A percentile compares a stretch with the other conserved stretches of the same genome.
Conservation (phyloP, 1,284 basidiomycete species). For the Chalciporus sp. region DNA sequence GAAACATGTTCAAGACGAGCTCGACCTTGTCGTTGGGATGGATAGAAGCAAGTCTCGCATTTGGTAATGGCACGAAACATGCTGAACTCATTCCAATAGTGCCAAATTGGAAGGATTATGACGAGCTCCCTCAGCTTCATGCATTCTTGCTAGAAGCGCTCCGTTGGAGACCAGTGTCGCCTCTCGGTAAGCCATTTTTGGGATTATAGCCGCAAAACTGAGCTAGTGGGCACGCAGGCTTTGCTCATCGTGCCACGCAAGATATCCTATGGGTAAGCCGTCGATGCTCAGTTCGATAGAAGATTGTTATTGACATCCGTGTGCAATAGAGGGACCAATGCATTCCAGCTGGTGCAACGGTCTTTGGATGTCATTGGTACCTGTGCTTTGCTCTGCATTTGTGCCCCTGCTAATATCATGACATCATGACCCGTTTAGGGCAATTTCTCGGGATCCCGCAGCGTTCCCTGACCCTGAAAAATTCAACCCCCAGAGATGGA, state of each 20-base stretch:
- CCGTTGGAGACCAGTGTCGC: slow-evolving; percentile 63
- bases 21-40: slow-evolving; percentile 57
- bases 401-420: background rate
- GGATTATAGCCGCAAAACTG: background rate
- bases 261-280: slow-evolving; percentile 58
- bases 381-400: background rate
- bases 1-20: slow-evolving; percentile 56
- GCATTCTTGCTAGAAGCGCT: slow-evolving; percentile 64
- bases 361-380: slow-evolving; percentile 61
- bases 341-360: slow-evolving; percentile 60
- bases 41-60: slow-evolving; percentile 43
- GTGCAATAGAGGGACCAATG: slow-evolving; percentile 47
- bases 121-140: slow-evolving; percentile 52
- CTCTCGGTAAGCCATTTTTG: slow-evolving; percentile 39
- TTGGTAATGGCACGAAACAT: background rate
- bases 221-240: slow-evolving; percentile 37
- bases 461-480: slow-evolving; percentile 59
- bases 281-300: background rate
- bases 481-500: slow-evolving; percentile 62
- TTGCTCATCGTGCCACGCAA: slow-evolving; percentile 57
- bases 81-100: slow-evolving; percentile 33
- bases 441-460: slow-evolving; percentile 55
- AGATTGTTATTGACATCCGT: background rate
- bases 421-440: slow-evolving; percentile 30
- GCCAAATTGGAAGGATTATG: slow-evolving; percentile 52